Conservation (phyloP, 345 rosid species). For the Murraya paniculata region DNA sequence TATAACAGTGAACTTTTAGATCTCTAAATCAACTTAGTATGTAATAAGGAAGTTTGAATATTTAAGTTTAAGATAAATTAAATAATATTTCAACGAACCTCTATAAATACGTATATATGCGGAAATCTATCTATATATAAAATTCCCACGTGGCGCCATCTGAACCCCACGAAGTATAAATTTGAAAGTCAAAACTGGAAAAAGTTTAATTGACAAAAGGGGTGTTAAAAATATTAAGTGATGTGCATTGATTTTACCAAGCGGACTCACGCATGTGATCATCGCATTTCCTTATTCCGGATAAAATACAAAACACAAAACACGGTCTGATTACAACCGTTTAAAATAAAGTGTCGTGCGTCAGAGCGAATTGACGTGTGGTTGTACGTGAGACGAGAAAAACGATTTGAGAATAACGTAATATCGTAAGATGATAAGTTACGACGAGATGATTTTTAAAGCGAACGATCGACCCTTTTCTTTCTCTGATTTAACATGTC, state of each 20-base stretch:
- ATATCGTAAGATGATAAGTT: conserved; percentile 7
- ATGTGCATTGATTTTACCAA: neutral
- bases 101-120: too few species aligned
- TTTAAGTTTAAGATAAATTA: too few species aligned
- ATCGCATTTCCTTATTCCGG: neutral
- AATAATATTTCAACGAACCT: too few species aligned
- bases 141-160: neutral
- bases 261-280: conserved; percentile 16
- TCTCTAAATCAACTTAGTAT: too few species aligned
- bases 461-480: neutral
- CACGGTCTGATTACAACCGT: conserved; percentile 32
- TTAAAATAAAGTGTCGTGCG: conserved; percentile 36
- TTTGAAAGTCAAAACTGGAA: neutral
- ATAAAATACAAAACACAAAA: conserved; percentile 29
- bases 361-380: conserved; percentile 41
- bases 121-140: too few species aligned
- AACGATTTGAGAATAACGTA: neutral
- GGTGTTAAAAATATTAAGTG: neutral
- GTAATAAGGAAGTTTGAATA: too few species aligned
- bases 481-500: neutral
- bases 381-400: conserved; percentile 3
- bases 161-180: neutral
- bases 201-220: too few species aligned
- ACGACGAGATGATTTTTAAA: neutral
- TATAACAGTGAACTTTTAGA: too few species aligned